Evolutionary conservation across 129 eudicot species (phyloP), one percentile per base, ranked within the genome.

Genomic region (Tagetes erecta): DNA sequence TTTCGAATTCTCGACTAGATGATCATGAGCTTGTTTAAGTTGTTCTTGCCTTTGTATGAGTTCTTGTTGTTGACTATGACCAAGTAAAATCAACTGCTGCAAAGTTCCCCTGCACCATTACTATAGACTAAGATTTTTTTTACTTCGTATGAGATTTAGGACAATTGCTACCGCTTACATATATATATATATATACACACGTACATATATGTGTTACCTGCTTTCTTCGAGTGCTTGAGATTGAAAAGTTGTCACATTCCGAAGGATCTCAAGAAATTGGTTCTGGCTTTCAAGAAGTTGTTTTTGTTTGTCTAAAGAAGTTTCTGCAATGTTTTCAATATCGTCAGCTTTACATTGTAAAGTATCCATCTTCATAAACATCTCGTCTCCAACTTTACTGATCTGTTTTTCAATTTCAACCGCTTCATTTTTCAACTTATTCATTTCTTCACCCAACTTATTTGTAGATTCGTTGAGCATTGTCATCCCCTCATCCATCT

Each of bases 161-260:
- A 20, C 27, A 20, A 20, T 20, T 20, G 27, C 27, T 20, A 20
- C 44, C 5, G 3, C 44, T 40, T 40, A 40, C 44, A 20, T 20
- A 20, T 39, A 39, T 39, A 2, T 4, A 39, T 39, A 39, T 4
- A 39, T 7, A 6, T 13, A 8, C 13, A 13, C 27, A 51, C n/a
- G 27, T 6, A 3, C 31, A 30, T 38, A 51, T 45, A n/a, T 3
- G 30, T 47, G 14, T 74, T 69, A 89, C 97, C 96, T 87, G 94
- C 94, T 92, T 57, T 92, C 90, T 79, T 89, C 90, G 6, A 92
- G 84, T 51, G 94, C 94, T 58, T 84, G 85, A 11, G 91, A 82
- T 78, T 87, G 86, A 69, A 87, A 92, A 46, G 80, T 85, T 6
- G 91, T 83, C 8, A 92, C 79, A 1, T 74, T 75, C 3, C 82